These are phyloP conservation scores for Rutstroemia sp. DNA, from an alignment of 2,329 filamentous ascomycete species.

Conservation along the genomic window DNA sequence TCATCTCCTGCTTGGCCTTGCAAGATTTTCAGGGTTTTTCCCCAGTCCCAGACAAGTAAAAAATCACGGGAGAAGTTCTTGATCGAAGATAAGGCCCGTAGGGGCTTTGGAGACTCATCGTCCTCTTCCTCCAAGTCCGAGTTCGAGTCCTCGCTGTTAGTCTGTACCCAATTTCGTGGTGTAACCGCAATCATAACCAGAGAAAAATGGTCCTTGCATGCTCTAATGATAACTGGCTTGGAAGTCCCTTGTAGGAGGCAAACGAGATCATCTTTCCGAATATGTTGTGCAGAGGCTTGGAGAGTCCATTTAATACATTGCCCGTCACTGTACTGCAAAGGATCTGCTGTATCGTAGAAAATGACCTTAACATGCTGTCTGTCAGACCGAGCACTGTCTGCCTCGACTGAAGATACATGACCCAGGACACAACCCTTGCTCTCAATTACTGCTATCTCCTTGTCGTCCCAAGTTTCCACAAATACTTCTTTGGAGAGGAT, in stretches of 20 bases:
- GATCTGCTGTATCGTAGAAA: too few relatives aligned
- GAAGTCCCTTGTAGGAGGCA: background rate
- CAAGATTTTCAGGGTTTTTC: background rate
- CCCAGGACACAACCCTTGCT: background rate
- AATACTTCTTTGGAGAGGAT: background rate
- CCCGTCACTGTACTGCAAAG: too few relatives aligned
- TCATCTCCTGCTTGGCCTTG: too few relatives aligned
- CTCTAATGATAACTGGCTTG: background rate
- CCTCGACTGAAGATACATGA: background rate
- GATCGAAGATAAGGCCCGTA: rapidly evolving
- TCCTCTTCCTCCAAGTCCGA: too few relatives aligned
- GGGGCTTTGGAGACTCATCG: too few relatives aligned
- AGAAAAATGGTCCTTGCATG: background rate
- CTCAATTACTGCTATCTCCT: background rate
- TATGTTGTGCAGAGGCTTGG: background rate
- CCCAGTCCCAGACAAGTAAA: background rate
- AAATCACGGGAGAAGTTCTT: background rate
- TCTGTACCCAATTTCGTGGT: background rate
- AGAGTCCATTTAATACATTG: background rate
- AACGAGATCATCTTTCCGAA: background rate
- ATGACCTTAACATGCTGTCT: too few relatives aligned
- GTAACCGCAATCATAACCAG: background rate
- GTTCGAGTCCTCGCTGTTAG: rapidly evolving
- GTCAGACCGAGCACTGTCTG: background rate
- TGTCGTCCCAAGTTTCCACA: background rate